These are phyloP conservation scores for Aspergillus asperescens DNA, from an alignment of 495 filamentous ascomycete genomes.

Conservation along the genomic window DNA sequence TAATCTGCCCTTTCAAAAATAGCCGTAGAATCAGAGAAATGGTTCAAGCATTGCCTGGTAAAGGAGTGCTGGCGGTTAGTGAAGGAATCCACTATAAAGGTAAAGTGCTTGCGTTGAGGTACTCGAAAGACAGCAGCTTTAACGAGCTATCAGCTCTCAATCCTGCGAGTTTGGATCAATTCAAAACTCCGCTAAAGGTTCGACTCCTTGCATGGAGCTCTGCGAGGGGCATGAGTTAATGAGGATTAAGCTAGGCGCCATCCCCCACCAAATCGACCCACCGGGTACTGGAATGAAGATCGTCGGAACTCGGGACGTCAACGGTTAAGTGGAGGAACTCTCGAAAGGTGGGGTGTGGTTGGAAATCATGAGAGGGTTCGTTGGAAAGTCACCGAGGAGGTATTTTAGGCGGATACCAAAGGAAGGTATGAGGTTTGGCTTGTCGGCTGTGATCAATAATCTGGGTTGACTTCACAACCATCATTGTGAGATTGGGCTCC, in stretches of 20 bases:
- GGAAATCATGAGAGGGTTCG: background rate
- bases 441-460: background rate
- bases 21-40: no score
- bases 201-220: slow-evolving; percentile 14
- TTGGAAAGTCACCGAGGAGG: background rate
- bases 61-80: no score
- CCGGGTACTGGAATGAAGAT: slow-evolving; percentile 15
- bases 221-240: slow-evolving; percentile 12
- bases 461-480: background rate
- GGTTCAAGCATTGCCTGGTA: no score
- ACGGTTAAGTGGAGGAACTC: slow-evolving; percentile 1
- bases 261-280: slow-evolving; percentile 20
- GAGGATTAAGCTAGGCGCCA: slow-evolving; percentile 23
- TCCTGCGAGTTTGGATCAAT: background rate
- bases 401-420: background rate
- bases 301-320: slow-evolving; percentile 5
- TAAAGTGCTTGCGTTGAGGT: no score
- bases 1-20: no score
- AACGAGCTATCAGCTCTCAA: background rate
- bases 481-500: background rate
- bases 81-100: no score
- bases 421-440: background rate
- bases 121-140: no score
- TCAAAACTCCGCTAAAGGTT: background rate
- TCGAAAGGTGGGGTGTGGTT: background rate